Percentiles rank a stretch among this genome's conserved stretches.
Evolutionary conservation across 2,329 filamentous ascomycete genomes (phyloP).

Genomic region (Sclerotinia minor): DNA sequence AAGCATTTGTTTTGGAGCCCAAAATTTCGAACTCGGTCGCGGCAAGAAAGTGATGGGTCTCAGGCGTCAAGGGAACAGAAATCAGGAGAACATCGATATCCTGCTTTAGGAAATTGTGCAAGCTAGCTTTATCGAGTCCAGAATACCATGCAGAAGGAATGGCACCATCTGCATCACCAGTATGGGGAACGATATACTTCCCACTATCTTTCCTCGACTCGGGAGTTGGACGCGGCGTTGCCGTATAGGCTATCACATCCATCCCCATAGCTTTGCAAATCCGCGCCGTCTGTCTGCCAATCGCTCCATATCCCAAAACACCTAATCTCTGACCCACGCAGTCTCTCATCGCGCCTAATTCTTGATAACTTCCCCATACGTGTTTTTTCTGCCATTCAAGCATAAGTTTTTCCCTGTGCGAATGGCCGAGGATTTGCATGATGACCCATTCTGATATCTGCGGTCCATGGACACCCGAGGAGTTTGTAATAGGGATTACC

Average conservation of each 20-base stretch:
- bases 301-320: constrained; percentile 46
- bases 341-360: constrained; percentile 48
- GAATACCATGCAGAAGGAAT: constrained; percentile 44
- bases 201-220: constrained; percentile 57
- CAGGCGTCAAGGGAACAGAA: constrained; percentile 43
- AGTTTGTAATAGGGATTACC: constrained; percentile 42
- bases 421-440: constrained; percentile 59
- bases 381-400: constrained; percentile 59
- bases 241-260: constrained; percentile 65
- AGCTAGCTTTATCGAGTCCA: constrained; percentile 40
- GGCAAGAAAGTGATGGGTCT: constrained; percentile 46
- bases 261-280: constrained; percentile 59
- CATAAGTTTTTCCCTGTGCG: constrained; percentile 54
- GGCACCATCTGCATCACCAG: constrained; percentile 45
- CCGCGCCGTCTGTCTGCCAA: constrained; percentile 47
- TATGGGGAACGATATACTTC: constrained; percentile 61
- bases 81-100: constrained; percentile 45
- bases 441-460: constrained; percentile 68
- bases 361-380: constrained; percentile 48
- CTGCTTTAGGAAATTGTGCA: constrained; percentile 43
- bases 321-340: constrained; percentile 59
- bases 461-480: constrained; percentile 47
- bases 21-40: constrained; percentile 44
- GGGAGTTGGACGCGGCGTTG: constrained; percentile 57
- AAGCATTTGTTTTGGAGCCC: constrained; percentile 47